Base-by-base conservation (phyloP, 495 filamentous ascomycete species). In the Penicillium cataractarum region DNA sequence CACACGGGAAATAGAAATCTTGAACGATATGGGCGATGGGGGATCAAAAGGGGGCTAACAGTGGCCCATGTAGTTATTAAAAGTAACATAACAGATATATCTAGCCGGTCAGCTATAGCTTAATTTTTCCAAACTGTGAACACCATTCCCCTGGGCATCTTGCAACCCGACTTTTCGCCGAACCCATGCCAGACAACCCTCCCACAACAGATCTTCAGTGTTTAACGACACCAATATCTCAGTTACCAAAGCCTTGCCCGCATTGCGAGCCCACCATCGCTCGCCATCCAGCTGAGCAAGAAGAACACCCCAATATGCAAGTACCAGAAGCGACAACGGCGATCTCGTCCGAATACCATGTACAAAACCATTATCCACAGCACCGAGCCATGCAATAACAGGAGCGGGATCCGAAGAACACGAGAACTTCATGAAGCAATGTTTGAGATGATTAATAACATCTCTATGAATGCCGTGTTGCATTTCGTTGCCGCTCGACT, bases 241-340 rank as follows among this genome's bases (percentile, higher is more conserved):
- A 3, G 60, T 55, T 0, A 76, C 62, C n/a, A 74, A 48, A 0
- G 64, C 74, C 44, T 50, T 64, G 4, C 72, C 72, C 0, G 67
- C 59, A 48, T 65, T 58, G 7, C 54, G 59, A 3, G 74, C 74
- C 71, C 74, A 76, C 74, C 74, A 76, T 6, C 64, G 56, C 17
- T 63, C 42, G 2, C 60, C 66, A 57, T 71, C 66, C 0, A 76
- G 60, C 19, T 70, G 58, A 12, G 33, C 53, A 5, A 76, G 46
- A 9, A 76, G 60, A 13, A 73, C 62, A 9, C 68, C 74, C 71
- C 71, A 76, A 32, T 73, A 59, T 52, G 66, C 70, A 10, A 76
- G 65, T 49, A 76, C 65, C 5, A 76, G 53, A 37, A 74, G 59
- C 1, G 55, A 40, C 24, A 76, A 67, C 9, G 69, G 66, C 33